Evolutionary conservation across 140 eudicot genomes (phyloP), one percentile per base, ranked within the genome.

Genomic region (Ambrosia hybrid): DNA sequence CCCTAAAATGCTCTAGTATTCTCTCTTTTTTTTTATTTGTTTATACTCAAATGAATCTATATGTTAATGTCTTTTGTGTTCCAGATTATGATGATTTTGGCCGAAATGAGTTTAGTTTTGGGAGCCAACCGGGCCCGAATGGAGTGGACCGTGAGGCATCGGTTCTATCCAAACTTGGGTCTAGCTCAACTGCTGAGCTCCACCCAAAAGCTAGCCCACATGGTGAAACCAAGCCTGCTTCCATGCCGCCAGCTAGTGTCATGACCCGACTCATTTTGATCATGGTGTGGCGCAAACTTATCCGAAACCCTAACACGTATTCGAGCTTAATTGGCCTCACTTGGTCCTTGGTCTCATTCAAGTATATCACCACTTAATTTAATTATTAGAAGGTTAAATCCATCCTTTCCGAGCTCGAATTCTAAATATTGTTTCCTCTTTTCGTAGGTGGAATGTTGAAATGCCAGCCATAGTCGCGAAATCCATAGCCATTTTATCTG

Each of bases 211-310:
- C 78, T 52, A 70, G 79, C 70, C 78, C 78, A 6, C 76, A 57
- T 60, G 87, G 75, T 9, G 95, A 91, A 58, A 17, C 76, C 30
- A 92, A 87, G 82, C 57, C 89, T 0, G 26, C 95, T 3, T 63
- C 92, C 2, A 89, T 89, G 98, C 98, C 98, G 0, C 96, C 98
- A 4, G 79, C 98, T 43, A 92, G 98, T 80, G 98, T 92, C 64
- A 92, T 92, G 89, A 89, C 96, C n/a, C 75, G 95, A 79, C 96
- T 92, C 11, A 92, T 92, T 53, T 77, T 92, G 67, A 92, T 89
- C 70, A 92, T 92, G 98, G 98, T 92, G 61, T 92, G 98, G 98
- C 84, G 96, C 26, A 92, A 92, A 69, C 95, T 92, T 43, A 92
- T 89, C 67, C 72, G 98, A 70, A 89, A 92, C 46, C 98, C 98